Base-by-base conservation (phyloP, 768 basidiomycete genomes). In the Cystobasidium tubakii region DNA sequence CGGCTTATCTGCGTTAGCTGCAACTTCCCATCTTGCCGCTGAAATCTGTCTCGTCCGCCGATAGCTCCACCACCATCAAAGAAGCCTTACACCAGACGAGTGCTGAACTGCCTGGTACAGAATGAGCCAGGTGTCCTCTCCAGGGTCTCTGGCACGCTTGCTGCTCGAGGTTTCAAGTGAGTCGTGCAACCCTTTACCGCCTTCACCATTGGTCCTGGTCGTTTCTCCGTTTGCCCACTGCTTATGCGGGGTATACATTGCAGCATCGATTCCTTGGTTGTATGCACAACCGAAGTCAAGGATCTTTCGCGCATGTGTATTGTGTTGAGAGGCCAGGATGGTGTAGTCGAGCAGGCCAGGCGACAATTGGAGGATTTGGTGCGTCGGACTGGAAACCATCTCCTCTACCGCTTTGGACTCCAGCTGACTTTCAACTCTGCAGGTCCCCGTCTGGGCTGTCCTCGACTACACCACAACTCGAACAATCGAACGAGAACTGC, bases 371-470 rank as follows among this genome's bases (percentile, higher is more conserved):
- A 98, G 77, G 96, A 99, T 79, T 85, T 98, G 77, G 95, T 96
- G 80, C 75, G 91, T 85, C 34, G n/a, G n/a, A n/a, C n/a, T n/a
- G 25, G 34, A 10, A 23, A 6, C 10, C n/a, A 27, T 70, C 23
- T 66, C 39, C 36, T 33, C 7, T 9, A 31, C 23, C 54, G 54
- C 54, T 6, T 6, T 57, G 13, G 7, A 6, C 4, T 31, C 15
- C 17, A 55, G n/a, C 70, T 46, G 44, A 27, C 31, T 64, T 15
- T 2, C 44, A 21, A 27, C 10, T 46, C 15, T 31, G 29, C 73
- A 96, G 95, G 94, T 99, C 31, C 96, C 95, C 63, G 96, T 99
- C 2, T 99, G 96, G 96, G 96, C 95, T 33, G 96, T 99, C 36
- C 85, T 99, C 74, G 94, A 99, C 82, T 99, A 98, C 81, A 97